Percentiles rank a stretch among this genome's conserved stretches.
These are phyloP conservation scores for Chlamydomonas sphaeroides DNA, from an alignment of 139 green algal genomes.

Conservation along the genomic window DNA sequence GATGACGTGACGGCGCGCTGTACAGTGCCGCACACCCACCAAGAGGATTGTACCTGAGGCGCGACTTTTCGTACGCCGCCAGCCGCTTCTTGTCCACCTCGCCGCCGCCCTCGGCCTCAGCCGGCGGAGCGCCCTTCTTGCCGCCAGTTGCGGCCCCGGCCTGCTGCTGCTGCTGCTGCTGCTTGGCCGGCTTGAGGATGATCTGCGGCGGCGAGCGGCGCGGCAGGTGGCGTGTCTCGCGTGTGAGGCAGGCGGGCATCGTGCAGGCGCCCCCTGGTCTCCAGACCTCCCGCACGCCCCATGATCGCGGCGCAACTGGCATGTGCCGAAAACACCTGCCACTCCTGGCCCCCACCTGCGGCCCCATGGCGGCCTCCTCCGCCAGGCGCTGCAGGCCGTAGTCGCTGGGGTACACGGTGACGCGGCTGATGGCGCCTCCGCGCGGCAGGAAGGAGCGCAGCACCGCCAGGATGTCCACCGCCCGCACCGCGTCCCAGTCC, in stretches of 20 bases:
- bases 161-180: neutral
- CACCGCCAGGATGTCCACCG: constrained; percentile 75
- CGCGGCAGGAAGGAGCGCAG: constrained; percentile 83
- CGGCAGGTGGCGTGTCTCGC: too few relatives aligned
- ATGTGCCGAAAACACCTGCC: too few relatives aligned
- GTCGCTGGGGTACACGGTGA: constrained; percentile 94
- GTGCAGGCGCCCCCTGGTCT: too few relatives aligned
- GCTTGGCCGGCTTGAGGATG: too few relatives aligned
- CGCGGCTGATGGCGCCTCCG: constrained; percentile 41
- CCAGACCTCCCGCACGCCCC: too few relatives aligned
- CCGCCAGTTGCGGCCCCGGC: neutral
- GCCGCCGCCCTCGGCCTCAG: constrained; percentile 43
- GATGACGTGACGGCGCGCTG: too few relatives aligned
- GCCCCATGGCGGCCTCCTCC: constrained; percentile 82
- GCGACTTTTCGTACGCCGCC: constrained; percentile 85
- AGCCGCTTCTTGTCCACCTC: constrained; percentile 76
- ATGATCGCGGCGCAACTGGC: too few relatives aligned
- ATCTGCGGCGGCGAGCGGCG: too few relatives aligned
- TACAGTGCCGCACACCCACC: too few relatives aligned
- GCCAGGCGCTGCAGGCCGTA: constrained; percentile 92
- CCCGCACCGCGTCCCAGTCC: constrained; percentile 89
- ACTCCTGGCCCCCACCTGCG: constrained; percentile 66
- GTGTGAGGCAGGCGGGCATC: too few relatives aligned
- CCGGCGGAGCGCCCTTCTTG: constrained; percentile 10
- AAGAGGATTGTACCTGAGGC: constrained; percentile 85